Evolutionary conservation across 805 yeast species (phyloP).

Genomic region (Priceomyces fermenticarens): DNA sequence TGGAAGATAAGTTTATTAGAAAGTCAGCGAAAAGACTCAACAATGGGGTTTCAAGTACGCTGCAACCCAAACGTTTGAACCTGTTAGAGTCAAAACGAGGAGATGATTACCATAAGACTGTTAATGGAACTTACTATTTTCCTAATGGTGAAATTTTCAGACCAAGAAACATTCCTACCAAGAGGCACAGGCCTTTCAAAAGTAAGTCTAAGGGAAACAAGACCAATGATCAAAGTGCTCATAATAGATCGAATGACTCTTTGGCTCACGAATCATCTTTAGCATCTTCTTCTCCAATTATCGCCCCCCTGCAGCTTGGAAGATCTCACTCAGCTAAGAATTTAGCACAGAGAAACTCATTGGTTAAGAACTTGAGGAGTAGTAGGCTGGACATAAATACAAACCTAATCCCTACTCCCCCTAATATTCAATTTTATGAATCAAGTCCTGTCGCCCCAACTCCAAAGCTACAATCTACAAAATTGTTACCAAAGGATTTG

Average conservation of each 20-base stretch:
- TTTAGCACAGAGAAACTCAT: constrained; percentile 17
- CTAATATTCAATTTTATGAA: background rate
- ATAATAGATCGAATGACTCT: constrained; percentile 2
- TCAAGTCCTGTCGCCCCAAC: background rate
- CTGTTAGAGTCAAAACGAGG: constrained; percentile 1
- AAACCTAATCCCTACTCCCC: constrained; percentile 11
- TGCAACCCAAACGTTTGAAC: constrained; percentile 3
- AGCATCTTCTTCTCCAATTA: constrained; percentile 5
- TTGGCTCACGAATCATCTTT: constrained; percentile 8
- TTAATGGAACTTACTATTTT: constrained; percentile 34
- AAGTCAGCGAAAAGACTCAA: constrained; percentile 28
- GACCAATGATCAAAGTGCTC: background rate
- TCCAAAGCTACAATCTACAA: constrained; percentile 6
- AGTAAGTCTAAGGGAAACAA: constrained; percentile 5
- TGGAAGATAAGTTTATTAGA: constrained; percentile 39
- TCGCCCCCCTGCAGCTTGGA: constrained; percentile 5
- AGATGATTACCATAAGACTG: constrained; percentile 9
- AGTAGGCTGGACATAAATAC: constrained; percentile 24
- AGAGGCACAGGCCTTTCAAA: constrained; percentile 37
- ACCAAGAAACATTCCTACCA: constrained; percentile 42
- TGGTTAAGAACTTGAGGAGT: constrained; percentile 22
- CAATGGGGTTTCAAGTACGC: constrained; percentile 7
- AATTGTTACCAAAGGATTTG: constrained; percentile 2
- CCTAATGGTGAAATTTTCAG: constrained; percentile 56
- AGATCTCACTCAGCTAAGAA: constrained; percentile 12